phyloP scores from a whole-genome alignment of 2,329 filamentous ascomycete genomes.

The Cryphonectria nitschkei region DNA sequence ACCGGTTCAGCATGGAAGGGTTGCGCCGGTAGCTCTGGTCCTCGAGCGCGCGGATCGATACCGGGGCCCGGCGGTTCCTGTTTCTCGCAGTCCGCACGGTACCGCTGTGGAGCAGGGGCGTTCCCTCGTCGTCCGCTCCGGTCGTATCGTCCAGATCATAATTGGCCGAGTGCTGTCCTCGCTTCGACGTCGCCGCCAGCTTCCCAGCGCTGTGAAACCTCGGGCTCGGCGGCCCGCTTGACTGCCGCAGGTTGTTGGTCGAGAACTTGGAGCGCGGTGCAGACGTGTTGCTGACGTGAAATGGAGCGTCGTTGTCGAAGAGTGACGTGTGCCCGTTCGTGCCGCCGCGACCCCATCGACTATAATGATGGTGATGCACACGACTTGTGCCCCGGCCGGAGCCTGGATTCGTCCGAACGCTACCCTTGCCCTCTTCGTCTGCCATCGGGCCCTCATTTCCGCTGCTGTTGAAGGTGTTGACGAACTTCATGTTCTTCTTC shows the following conservation, averaged over 20 bases:
- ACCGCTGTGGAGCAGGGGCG: slow-evolving; percentile 65
- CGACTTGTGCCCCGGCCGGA: slow-evolving; percentile 69
- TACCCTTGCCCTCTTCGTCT: slow-evolving; percentile 70
- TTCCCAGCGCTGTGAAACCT: slow-evolving; percentile 50
- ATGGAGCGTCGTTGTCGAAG: slow-evolving; percentile 78
- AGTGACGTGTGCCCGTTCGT: slow-evolving; percentile 71
- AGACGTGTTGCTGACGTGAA: slow-evolving; percentile 58
- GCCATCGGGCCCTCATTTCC: slow-evolving; percentile 57
- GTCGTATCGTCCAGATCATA: slow-evolving; percentile 83
- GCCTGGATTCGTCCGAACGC: slow-evolving; percentile 62
- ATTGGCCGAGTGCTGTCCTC: slow-evolving; percentile 63
- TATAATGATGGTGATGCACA: slow-evolving; percentile 75
- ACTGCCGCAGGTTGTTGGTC: slow-evolving; percentile 59
- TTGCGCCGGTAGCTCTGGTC: slow-evolving; percentile 68
- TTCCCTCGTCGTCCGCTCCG: slow-evolving; percentile 83
- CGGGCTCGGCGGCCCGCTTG: slow-evolving; percentile 73
- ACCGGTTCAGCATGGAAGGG: slow-evolving; percentile 69
- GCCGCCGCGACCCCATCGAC: slow-evolving; percentile 73
- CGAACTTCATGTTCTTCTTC: slow-evolving; percentile 97
- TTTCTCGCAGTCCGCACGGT: slow-evolving; percentile 62
- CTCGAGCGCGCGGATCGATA: slow-evolving; percentile 71
- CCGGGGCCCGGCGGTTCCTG: slow-evolving; percentile 56
- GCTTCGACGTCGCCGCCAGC: slow-evolving; percentile 43
- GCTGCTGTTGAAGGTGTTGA: slow-evolving; percentile 73
- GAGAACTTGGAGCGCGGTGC: slow-evolving; percentile 60